Base-by-base conservation (phyloP, 2,329 filamentous ascomycete species). In the Aureobasidium melanogenum region DNA sequence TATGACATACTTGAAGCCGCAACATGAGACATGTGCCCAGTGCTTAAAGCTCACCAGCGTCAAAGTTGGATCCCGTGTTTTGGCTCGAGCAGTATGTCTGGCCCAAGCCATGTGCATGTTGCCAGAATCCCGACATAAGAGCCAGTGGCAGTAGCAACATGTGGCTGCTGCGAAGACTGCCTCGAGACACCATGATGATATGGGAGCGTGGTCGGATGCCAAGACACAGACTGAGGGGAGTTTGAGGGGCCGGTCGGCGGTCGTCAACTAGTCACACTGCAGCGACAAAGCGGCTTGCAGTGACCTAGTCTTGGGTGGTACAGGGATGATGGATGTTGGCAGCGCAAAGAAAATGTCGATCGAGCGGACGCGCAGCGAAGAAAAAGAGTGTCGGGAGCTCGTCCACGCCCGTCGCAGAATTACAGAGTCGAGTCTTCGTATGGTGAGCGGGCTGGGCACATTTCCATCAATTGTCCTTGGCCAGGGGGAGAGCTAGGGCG, bases 11-110 rank as follows among this genome's bases (percentile, higher is more conserved):
- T n/a, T n/a, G 12, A 3, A 34, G 34, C 46, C 24, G 56, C 22
- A 32, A 34, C 32, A 39, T 24, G 56, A 34, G 36, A 24, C 44
- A 47, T 47, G 44, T 41, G 32, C 44, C 28, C 24, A 47, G 24
- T 47, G 44, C 44, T 47, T 26, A 47, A 26, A 15, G 30, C 74
- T 67, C 68, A 78, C 76, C 71, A 51, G 65, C 64, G 41, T 64
- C 64, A 52, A 67, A 69, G 62, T 67, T 69, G 7, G 72, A 71
- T 9, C 71, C 73, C 17, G 73, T 73, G 65, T 80, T 80, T 55
- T 78, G 69, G 43, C 68, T 72, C 7, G 78, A 79, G 68, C 78
- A 80, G 66, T 78, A 79, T 48, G 65, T 48, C 62, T 74, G 70
- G 14, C 70, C 67, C 30, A 73, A 66, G 17, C 63, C 69, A 48